Conservation (phyloP, 73 alveolate species). For the Paramecium octaurelia region DNA sequence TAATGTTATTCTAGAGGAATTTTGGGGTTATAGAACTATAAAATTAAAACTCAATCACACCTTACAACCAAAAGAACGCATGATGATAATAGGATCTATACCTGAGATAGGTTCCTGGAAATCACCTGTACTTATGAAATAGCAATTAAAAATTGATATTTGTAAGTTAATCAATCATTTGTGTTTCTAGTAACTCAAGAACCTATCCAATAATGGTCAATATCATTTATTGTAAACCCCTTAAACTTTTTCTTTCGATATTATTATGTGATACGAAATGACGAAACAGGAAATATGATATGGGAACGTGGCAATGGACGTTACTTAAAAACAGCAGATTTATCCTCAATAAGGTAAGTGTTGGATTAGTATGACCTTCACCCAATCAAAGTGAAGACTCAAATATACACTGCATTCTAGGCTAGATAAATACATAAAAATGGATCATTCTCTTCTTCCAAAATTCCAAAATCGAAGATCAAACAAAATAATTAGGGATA, state of each 20-base stretch:
- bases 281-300: not conserved
- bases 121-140: conserved; percentile 34
- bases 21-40: conserved; percentile 44
- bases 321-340: conserved; percentile 8
- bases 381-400: not conserved
- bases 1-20: conserved; percentile 4
- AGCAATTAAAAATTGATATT: not conserved
- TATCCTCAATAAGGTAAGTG: not conserved
- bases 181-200: not conserved
- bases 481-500: not conserved
- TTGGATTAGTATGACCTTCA: not conserved
- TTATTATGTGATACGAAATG: conserved; percentile 32
- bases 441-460: conserved; percentile 1
- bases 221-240: not conserved
- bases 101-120: conserved; percentile 33
- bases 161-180: not conserved
- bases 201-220: conserved; percentile 6
- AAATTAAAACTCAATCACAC: conserved; percentile 12
- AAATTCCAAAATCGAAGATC: not conserved
- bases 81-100: conserved; percentile 28
- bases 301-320: conserved; percentile 45
- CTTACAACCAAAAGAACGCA: not conserved
- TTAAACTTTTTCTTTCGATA: not conserved
- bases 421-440: not conserved
- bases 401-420: not conserved